These are phyloP conservation scores for Rachicladosporium sp. DNA, from an alignment of 2,329 filamentous ascomycete species.

Conservation along the genomic window DNA sequence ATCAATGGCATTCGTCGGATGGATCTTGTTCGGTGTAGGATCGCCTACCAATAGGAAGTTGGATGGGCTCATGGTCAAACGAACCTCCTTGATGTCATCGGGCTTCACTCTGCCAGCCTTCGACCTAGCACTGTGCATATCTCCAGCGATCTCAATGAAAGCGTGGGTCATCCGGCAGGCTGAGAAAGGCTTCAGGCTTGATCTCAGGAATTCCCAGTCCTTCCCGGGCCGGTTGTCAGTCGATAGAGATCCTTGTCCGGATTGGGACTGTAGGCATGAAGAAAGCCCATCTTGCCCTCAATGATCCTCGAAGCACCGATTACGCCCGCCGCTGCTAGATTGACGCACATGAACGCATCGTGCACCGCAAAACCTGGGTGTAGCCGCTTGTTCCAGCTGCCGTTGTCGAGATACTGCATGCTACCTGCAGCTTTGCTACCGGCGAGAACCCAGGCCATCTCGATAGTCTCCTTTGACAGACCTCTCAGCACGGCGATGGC, in stretches of 20 bases:
- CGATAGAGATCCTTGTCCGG: conserved; percentile 12
- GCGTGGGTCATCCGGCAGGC: conserved; percentile 22
- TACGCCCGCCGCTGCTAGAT: conserved; percentile 25
- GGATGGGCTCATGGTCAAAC: conserved; percentile 12
- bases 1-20: conserved; percentile 39
- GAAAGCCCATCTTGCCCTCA: conserved; percentile 19
- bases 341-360: conserved; percentile 26
- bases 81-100: conserved; percentile 11
- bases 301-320: conserved; percentile 17
- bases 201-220: conserved; percentile 16
- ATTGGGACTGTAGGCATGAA: conserved; percentile 19
- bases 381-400: conserved; percentile 27
- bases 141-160: conserved; percentile 20
- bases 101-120: conserved; percentile 1
- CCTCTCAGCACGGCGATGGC: conserved; percentile 20
- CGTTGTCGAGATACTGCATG: conserved; percentile 29
- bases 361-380: conserved; percentile 29
- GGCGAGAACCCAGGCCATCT: conserved; percentile 26
- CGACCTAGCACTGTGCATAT: conserved; percentile 6
- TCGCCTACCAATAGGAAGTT: conserved; percentile 22
- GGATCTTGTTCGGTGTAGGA: conserved; percentile 24
- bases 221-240: conserved; percentile 12
- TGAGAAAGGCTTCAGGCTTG: conserved; percentile 19
- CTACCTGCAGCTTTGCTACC: conserved; percentile 26
- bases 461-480: conserved; percentile 15